Percentiles rank a stretch among this genome's conserved stretches.
phyloP scores from a whole-genome alignment of 2,329 filamentous ascomycete genomes.

The Didymellaceae sp. region DNA sequence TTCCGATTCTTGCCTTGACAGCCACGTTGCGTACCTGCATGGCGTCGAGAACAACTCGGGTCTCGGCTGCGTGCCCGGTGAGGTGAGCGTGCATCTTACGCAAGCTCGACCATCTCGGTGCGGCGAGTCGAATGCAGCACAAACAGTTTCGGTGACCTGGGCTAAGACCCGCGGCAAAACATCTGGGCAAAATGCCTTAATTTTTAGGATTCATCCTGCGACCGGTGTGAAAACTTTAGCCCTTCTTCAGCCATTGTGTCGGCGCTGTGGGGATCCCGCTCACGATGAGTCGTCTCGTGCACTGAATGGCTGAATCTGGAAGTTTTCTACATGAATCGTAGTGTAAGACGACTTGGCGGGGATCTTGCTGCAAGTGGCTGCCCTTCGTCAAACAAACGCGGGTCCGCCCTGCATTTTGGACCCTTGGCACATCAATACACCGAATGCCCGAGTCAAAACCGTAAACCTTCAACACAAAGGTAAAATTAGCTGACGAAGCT shows the following conservation, averaged over 20 bases:
- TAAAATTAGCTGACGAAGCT: neutral
- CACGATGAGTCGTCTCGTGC: slow-evolving; percentile 13
- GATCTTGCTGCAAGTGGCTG: slow-evolving; percentile 19
- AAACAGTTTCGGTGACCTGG: slow-evolving; percentile 9
- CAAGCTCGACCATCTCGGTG: slow-evolving; percentile 1
- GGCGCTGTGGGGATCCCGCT: slow-evolving; percentile 21
- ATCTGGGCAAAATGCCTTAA: slow-evolving; percentile 17
- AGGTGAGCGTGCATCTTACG: neutral
- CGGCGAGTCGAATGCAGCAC: slow-evolving; percentile 7
- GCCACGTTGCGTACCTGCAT: slow-evolving; percentile 17
- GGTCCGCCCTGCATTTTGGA: slow-evolving; percentile 12
- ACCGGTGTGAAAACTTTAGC: slow-evolving; percentile 4
- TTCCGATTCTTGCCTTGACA: slow-evolving; percentile 9
- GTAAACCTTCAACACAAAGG: neutral
- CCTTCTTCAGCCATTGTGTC: slow-evolving; percentile 16
- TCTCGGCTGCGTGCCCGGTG: slow-evolving; percentile 2
- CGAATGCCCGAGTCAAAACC: slow-evolving; percentile 9
- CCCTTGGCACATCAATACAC: slow-evolving; percentile 10
- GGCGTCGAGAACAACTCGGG: slow-evolving; percentile 14
- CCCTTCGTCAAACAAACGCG: slow-evolving; percentile 18
- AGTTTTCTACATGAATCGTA: slow-evolving; percentile 16
- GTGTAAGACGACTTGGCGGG: slow-evolving; percentile 12
- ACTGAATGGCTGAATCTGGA: slow-evolving; percentile 19
- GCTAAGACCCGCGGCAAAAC: slow-evolving; percentile 16
- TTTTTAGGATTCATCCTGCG: slow-evolving; percentile 8